phyloP scores from a whole-genome alignment of 768 basidiomycete species.

The Rhodotorula diobovata region DNA sequence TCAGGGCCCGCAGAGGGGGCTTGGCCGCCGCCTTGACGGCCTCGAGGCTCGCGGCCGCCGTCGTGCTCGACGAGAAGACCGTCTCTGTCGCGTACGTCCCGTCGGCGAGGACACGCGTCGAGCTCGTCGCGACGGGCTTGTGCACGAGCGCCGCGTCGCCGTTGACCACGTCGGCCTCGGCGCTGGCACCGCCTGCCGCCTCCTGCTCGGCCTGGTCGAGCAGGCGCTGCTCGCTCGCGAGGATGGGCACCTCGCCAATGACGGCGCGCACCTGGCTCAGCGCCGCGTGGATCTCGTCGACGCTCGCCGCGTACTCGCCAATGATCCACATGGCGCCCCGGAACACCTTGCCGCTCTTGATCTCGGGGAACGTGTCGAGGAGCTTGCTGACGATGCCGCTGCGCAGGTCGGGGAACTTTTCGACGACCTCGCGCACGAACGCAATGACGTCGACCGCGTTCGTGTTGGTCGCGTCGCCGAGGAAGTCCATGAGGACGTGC shows the following conservation, averaged over 20 bases:
- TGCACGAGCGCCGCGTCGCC: constrained; percentile 49
- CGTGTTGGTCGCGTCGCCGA: constrained; percentile 94
- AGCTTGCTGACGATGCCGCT: constrained; percentile 78
- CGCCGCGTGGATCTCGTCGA: constrained; percentile 65
- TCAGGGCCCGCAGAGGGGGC: constrained; percentile 81
- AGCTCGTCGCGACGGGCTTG: constrained; percentile 55
- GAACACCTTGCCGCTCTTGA: constrained; percentile 95
- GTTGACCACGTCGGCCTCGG: constrained; percentile 46
- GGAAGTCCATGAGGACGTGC: constrained; percentile 69
- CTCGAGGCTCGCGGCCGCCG: constrained; percentile 58
- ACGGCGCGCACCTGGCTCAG: constrained; percentile 77
- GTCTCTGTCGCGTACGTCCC: constrained; percentile 98
- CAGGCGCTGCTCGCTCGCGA: constrained; percentile 75
- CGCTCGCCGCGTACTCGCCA: constrained; percentile 77
- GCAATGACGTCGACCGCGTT: constrained; percentile 93
- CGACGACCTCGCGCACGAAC: constrained; percentile 85
- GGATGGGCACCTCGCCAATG: constrained; percentile 93
- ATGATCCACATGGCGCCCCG: constrained; percentile 95
- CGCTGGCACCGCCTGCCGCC: constrained; percentile 47
- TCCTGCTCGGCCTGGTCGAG: constrained; percentile 70
- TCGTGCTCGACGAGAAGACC: constrained; percentile 60
- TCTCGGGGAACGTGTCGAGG: constrained; percentile 69
- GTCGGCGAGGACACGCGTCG: constrained; percentile 74
- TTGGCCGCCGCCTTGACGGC: constrained; percentile 80
- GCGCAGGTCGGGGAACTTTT: constrained; percentile 89